Percentiles rank a stretch among this genome's conserved stretches.
phyloP scores from a whole-genome alignment of 2,329 filamentous ascomycete species.

The Epichloe bromicola region DNA sequence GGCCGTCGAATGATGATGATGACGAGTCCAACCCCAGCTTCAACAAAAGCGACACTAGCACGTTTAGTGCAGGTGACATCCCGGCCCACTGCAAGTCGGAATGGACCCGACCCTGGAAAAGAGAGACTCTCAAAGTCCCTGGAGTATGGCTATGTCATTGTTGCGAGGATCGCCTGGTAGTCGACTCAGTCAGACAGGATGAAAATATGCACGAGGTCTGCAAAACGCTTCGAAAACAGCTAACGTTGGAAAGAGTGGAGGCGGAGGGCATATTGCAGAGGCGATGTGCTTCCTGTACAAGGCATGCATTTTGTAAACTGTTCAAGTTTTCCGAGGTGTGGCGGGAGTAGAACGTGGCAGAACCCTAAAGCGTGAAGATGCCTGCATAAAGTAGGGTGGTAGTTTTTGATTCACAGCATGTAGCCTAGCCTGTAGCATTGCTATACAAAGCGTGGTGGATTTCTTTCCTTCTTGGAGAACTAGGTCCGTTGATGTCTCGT shows the following conservation, averaged over 20 bases:
- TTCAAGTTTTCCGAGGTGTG: not conserved
- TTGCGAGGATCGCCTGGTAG: conserved; percentile 7
- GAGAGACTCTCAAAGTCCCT: not conserved
- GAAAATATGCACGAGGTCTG: not conserved
- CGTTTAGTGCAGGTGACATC: not conserved
- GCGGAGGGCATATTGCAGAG: conserved; percentile 3
- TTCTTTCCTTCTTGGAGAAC: not conserved
- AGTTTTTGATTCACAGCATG: not conserved
- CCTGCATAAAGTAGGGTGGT: not conserved
- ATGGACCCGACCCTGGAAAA: conserved; percentile 3
- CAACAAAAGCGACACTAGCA: not conserved
- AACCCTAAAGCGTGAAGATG: not conserved
- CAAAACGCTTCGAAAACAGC: conserved; percentile 1
- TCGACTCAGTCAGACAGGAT: not conserved
- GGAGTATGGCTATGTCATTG: conserved; percentile 11
- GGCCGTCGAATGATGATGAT: not conserved
- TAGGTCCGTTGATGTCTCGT: not conserved
- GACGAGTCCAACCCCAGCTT: not conserved
- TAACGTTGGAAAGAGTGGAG: conserved; percentile 7
- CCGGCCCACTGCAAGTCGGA: not conserved
- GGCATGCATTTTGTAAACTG: conserved; percentile 6
- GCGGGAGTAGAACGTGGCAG: not conserved
- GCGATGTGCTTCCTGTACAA: conserved; percentile 8
- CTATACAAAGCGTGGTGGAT: not conserved
- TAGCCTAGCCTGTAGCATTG: not conserved